phyloP scores from a whole-genome alignment of 2,329 filamentous ascomycete genomes.

The Venturia asperata region DNA sequence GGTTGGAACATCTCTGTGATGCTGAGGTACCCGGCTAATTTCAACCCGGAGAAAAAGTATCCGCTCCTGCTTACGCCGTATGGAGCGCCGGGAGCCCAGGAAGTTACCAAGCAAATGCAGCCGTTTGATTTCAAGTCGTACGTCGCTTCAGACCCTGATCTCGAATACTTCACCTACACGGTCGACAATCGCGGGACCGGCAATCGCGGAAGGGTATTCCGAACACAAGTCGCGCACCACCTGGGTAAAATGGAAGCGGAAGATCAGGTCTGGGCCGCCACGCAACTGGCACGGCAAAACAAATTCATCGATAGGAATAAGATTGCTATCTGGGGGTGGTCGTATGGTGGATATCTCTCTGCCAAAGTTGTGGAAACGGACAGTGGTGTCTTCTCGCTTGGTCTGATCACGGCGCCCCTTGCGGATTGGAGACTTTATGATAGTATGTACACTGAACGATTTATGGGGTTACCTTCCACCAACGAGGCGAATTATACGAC shows the following conservation, averaged over 20 bases:
- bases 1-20: constrained; percentile 58
- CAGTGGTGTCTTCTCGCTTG: constrained; percentile 55
- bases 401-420: constrained; percentile 58
- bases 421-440: constrained; percentile 66
- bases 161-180: constrained; percentile 60
- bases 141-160: constrained; percentile 59
- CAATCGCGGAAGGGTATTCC: constrained; percentile 56
- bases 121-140: constrained; percentile 44
- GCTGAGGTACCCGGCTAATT: constrained; percentile 58
- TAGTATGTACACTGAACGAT: constrained; percentile 63
- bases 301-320: constrained; percentile 51
- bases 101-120: constrained; percentile 45
- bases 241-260: constrained; percentile 57
- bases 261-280: constrained; percentile 62
- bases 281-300: constrained; percentile 45
- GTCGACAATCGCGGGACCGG: constrained; percentile 64
- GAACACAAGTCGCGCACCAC: constrained; percentile 49
- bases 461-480: constrained; percentile 56
- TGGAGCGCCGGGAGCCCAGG: constrained; percentile 58
- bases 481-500: constrained; percentile 56
- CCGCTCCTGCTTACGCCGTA: constrained; percentile 62
- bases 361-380: constrained; percentile 59
- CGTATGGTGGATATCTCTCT: constrained; percentile 59
- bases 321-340: constrained; percentile 64
- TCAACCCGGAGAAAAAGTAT: constrained; percentile 56